Evolutionary conservation across 257 asterid species (phyloP), one percentile per base, ranked within the genome.

Genomic region (Marsdenia floribunda): DNA sequence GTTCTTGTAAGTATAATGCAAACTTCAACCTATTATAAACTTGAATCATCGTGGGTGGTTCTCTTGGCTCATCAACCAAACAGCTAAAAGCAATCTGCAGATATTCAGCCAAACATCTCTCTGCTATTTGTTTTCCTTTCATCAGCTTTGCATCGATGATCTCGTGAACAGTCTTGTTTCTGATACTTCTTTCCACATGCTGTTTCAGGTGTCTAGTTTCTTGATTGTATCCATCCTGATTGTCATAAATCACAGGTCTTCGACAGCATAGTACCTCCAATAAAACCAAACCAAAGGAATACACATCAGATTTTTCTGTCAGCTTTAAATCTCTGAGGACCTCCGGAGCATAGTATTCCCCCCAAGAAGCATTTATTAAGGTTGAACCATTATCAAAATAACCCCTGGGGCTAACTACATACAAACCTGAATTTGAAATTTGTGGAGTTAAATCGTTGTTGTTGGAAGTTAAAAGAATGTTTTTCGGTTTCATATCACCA

Each of bases 221-320:
- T 1, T 33, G 53, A 54, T 54, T 19, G 19, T 54, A 19, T 5
- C 5, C 37, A 54, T 8, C 26, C 8, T 6, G 19, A 29, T 29
- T 29, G 15, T 10, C 22, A 2, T 0, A 13, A 19, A 29, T 29
- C 33, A 8, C 0, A 12, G 59, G n/a, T 11, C 69, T 58, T 22
- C 44, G 29, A 5, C 74, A 26, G 18, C 74, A 67, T 1, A 76
- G 55, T 22, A 76, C 70, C 22, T 67, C 79, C 52, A 76, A 70
- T 42, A 76, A 50, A n/a, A 76, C 24, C 21, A 76, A 16, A 12
- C 79, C 79, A 47, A 47, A 47, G 13, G 53, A 47, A 13, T 47
- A 47, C 13, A 47, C 53, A 47, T 47, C 53, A 47, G 47, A 9
- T 12, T 68, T 58, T 26, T 55, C 47, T 0, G 79, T 54, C 21